A percentile compares a stretch with the other conserved stretches of the same genome.
Conservation (phyloP, 176 grass and related monocot genomes). For the Oryza glumipatula region DNA sequence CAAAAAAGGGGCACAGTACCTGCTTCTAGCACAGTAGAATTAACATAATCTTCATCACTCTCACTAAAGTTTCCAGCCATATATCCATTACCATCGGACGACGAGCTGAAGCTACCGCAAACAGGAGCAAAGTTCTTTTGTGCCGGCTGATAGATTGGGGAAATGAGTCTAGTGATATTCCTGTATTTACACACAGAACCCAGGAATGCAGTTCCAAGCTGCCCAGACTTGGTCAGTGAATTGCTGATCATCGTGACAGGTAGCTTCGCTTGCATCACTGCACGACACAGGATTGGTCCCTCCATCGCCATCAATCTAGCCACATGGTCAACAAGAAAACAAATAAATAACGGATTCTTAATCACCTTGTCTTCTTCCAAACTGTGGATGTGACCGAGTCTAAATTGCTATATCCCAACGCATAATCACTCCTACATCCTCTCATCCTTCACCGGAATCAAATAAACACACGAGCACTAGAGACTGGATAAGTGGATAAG, state of each 20-base stretch:
- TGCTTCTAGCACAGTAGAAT: constrained; percentile 85
- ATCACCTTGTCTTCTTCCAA: not conserved
- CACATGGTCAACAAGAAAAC: constrained; percentile 5
- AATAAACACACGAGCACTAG: too few relatives aligned
- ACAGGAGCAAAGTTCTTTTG: constrained; percentile 40
- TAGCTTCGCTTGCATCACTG: constrained; percentile 57
- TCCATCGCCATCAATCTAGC: constrained; percentile 63
- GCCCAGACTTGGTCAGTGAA: constrained; percentile 48
- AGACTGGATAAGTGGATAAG: too few relatives aligned
- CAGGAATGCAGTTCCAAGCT: constrained; percentile 55
- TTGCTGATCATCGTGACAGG: constrained; percentile 43
- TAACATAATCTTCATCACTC: constrained; percentile 87
- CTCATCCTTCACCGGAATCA: not conserved
- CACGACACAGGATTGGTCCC: constrained; percentile 61
- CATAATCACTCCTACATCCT: not conserved
- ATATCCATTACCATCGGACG: constrained; percentile 79
- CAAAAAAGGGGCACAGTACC: constrained; percentile 44
- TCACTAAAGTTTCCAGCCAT: constrained; percentile 83
- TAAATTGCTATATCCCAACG: not conserved
- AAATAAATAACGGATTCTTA: constrained; percentile 15
- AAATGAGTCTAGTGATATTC: constrained; percentile 46
- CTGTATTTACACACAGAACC: constrained; percentile 55
- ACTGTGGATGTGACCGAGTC: not conserved
- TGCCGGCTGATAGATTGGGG: constrained; percentile 36
- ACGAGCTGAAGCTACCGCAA: constrained; percentile 75